Evolutionary conservation across 768 basidiomycete species (phyloP).

Genomic region (Calvatia gigantea): DNA sequence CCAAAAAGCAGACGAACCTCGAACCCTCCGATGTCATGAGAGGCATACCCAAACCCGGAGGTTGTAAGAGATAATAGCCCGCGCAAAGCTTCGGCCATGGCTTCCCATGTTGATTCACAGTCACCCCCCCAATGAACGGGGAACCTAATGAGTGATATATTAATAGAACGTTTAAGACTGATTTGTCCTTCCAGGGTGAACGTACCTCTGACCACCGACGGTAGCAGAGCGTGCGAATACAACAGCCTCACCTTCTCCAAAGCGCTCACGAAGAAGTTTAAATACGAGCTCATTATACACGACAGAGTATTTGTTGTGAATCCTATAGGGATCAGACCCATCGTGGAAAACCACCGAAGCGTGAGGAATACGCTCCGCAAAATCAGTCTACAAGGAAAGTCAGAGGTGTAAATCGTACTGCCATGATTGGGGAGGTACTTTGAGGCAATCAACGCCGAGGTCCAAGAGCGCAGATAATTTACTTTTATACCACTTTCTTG

Average conservation of each 20-base stretch:
- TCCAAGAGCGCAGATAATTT: slow-evolving; percentile 50
- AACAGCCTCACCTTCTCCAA: slow-evolving; percentile 64
- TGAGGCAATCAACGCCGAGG: slow-evolving; percentile 56
- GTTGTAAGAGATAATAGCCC: slow-evolving; percentile 62
- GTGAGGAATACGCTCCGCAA: slow-evolving; percentile 76
- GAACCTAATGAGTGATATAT: too few species aligned
- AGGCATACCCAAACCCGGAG: slow-evolving; percentile 70
- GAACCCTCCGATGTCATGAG: slow-evolving; percentile 78
- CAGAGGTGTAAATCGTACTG: too few species aligned
- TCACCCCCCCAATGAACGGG: slow-evolving; percentile 69
- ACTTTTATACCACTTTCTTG: slow-evolving; percentile 51
- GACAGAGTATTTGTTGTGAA: slow-evolving; percentile 72
- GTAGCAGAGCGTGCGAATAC: slow-evolving; percentile 67
- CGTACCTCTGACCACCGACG: slow-evolving; percentile 65
- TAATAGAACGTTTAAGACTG: too few species aligned
- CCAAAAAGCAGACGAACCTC: slow-evolving; percentile 37
- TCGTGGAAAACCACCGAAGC: slow-evolving; percentile 58
- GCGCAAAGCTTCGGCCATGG: slow-evolving; percentile 72
- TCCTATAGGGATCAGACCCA: slow-evolving; percentile 62
- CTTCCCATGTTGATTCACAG: slow-evolving; percentile 74
- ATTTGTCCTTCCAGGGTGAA: neutral
- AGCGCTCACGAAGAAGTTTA: slow-evolving; percentile 49
- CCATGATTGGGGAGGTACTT: too few species aligned
- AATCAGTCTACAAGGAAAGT: slow-evolving; percentile 51
- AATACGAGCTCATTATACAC: slow-evolving; percentile 73